Evolutionary conservation across 2,329 filamentous ascomycete species (phyloP).

Genomic region (Sporothrix sp.): DNA sequence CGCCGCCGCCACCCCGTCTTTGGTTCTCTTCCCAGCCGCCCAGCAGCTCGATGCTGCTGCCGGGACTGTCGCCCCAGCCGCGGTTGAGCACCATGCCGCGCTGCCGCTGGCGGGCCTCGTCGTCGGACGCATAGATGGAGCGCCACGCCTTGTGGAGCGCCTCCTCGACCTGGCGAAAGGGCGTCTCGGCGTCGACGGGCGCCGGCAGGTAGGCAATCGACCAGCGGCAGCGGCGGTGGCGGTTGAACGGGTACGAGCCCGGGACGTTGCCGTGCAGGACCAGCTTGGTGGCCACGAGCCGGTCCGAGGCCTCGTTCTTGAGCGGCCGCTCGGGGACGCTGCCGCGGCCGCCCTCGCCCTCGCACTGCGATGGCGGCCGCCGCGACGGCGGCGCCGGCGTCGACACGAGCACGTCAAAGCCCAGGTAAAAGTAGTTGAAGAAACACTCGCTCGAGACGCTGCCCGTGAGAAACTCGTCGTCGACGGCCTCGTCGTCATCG

Average conservation of each 20-base stretch:
- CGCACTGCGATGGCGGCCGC: constrained; percentile 43
- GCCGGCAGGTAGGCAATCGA: constrained; percentile 50
- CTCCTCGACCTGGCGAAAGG: constrained; percentile 63
- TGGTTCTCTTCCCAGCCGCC: constrained; percentile 64
- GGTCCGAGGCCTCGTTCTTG: constrained; percentile 42
- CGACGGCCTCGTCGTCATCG: constrained; percentile 45
- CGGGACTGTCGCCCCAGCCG: constrained; percentile 84
- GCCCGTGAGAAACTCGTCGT: constrained; percentile 41
- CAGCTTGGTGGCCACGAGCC: constrained; percentile 81
- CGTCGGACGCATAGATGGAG: constrained; percentile 48
- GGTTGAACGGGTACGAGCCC: constrained; percentile 93
- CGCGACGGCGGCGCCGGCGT: constrained; percentile 57
- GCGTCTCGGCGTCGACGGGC: constrained; percentile 62
- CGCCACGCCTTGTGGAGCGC: constrained; percentile 62
- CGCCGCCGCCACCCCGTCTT: constrained; percentile 29
- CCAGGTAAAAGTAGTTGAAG: constrained; percentile 95
- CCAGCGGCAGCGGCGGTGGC: constrained; percentile 85
- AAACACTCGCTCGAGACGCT: constrained; percentile 66
- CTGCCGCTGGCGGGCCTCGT: constrained; percentile 42
- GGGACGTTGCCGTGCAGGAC: constrained; percentile 91
- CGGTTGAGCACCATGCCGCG: constrained; percentile 82
- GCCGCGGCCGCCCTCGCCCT: constrained; percentile 7
- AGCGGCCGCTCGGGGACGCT: constrained; percentile 26
- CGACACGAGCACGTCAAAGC: constrained; percentile 89
- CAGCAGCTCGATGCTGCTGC: constrained; percentile 76